A percentile compares a stretch with the other conserved stretches of the same genome.
Evolutionary conservation across 108 stramenopile genomes (phyloP).

Genomic region (Nitzschia sp.): DNA sequence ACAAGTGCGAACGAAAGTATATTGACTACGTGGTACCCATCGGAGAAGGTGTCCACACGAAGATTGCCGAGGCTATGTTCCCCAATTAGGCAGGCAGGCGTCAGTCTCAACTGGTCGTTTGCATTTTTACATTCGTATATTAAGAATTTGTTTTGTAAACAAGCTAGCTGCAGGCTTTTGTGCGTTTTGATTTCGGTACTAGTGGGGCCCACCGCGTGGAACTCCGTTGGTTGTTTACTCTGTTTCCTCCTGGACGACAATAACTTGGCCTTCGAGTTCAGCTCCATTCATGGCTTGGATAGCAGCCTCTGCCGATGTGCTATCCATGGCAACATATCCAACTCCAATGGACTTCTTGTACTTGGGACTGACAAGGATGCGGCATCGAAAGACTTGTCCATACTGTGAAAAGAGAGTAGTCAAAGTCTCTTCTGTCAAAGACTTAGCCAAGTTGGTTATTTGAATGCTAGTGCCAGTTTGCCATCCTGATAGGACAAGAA

Average conservation of each 20-base stretch:
- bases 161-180: background rate
- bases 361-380: constrained; percentile 74
- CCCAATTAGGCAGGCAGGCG: too few species aligned
- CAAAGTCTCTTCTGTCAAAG: constrained; percentile 61
- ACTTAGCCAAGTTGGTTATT: constrained; percentile 79
- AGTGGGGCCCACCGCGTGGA: background rate
- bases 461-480: constrained; percentile 55
- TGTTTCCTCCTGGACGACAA: constrained; percentile 77
- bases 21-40: too few species aligned
- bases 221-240: background rate
- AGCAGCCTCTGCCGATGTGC: constrained; percentile 61
- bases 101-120: too few species aligned
- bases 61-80: too few species aligned
- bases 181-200: background rate
- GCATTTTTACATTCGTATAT: background rate
- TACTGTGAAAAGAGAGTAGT: constrained; percentile 64
- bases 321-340: constrained; percentile 84
- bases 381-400: constrained; percentile 72
- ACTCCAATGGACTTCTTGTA: constrained; percentile 76
- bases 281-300: constrained; percentile 72
- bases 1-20: too few species aligned
- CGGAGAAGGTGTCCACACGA: too few species aligned
- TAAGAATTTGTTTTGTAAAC: background rate
- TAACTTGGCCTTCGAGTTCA: constrained; percentile 80
- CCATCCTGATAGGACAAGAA: background rate